A percentile compares a stretch with the other conserved stretches of the same genome.
phyloP scores from a whole-genome alignment of 257 asterid species.

The Forsythia suspensa region DNA sequence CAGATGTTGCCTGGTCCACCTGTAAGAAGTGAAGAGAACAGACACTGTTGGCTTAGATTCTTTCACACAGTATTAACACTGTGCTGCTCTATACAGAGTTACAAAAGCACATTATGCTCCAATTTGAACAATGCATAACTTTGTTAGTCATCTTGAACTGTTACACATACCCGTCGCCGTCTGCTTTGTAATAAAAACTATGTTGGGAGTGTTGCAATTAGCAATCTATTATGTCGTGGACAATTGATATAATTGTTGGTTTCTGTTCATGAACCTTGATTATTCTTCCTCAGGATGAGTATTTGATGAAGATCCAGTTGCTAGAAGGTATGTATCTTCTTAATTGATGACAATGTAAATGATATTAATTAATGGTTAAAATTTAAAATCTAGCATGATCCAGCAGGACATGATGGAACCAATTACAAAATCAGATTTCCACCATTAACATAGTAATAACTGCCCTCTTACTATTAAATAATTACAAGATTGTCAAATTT shows the following conservation, averaged over 20 bases:
- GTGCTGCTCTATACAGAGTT: neutral
- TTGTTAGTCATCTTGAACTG: neutral
- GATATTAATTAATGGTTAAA: neutral
- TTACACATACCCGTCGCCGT: neutral
- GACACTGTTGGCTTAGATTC: neutral
- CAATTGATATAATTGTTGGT: neutral
- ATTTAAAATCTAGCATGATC: neutral
- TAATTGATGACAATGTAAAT: neutral
- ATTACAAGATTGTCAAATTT: constrained; percentile 1
- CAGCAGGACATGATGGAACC: neutral
- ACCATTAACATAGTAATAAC: neutral
- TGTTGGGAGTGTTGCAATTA: neutral
- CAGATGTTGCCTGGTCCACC: constrained; percentile 96
- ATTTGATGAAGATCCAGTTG: neutral
- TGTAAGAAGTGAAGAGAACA: constrained; percentile 34
- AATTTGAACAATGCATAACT: neutral
- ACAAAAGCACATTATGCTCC: neutral
- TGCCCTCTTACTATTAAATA: neutral
- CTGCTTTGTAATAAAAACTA: neutral
- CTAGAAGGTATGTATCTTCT: neutral
- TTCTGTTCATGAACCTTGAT: neutral
- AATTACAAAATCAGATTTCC: neutral
- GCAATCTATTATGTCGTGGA: neutral
- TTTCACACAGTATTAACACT: neutral
- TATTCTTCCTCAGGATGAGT: neutral